Evolutionary conservation across 2,329 filamentous ascomycete species (phyloP).

Genomic region (Cadophora gregata): DNA sequence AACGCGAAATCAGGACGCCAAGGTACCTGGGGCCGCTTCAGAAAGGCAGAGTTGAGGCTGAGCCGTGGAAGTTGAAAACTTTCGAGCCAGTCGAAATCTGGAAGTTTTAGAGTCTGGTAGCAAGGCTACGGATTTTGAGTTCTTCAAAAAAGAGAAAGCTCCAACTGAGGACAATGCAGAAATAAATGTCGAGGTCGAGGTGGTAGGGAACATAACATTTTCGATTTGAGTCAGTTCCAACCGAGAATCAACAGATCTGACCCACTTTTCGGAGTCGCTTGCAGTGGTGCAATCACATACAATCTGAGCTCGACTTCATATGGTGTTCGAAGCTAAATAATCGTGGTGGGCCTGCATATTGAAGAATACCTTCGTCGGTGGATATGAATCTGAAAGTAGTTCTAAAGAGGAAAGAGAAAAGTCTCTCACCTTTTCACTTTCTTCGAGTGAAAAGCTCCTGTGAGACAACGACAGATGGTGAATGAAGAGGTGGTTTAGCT

Average conservation of each 20-base stretch:
- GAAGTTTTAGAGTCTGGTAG: background rate
- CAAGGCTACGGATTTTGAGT: background rate
- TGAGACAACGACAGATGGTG: background rate
- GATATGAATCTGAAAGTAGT: background rate
- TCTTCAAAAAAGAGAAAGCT: background rate
- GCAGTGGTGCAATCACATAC: background rate
- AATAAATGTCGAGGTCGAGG: background rate
- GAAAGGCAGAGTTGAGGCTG: background rate
- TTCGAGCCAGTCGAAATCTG: background rate
- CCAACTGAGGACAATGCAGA: background rate
- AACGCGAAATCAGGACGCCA: background rate
- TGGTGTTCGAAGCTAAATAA: background rate
- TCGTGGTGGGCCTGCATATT: background rate
- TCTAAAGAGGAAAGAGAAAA: background rate
- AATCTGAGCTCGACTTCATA: background rate
- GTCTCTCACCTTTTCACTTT: background rate
- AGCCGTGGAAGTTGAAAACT: background rate
- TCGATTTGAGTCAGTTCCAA: background rate
- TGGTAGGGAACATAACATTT: background rate
- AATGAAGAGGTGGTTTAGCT: no score
- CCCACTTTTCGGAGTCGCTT: background rate
- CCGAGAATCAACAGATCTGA: background rate
- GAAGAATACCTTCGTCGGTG: background rate
- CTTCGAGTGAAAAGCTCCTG: background rate
- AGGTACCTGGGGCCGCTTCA: background rate